Percentiles rank a stretch among this genome's conserved stretches.
Evolutionary conservation across 352 stramenopile genomes (phyloP).

Genomic region (Thalassiosira ordinaria): DNA sequence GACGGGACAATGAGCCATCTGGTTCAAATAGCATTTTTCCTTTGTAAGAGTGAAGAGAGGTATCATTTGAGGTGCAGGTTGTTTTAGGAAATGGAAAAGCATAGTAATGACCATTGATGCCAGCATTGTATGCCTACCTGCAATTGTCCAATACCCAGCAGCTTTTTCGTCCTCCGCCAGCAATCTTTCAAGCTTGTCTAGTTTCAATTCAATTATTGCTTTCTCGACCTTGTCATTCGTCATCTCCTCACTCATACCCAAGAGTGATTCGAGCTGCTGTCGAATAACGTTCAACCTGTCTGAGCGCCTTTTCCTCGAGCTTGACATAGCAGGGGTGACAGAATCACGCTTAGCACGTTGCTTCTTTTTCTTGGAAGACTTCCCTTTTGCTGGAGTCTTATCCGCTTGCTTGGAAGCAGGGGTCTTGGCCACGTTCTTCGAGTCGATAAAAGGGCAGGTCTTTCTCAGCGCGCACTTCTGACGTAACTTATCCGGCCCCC

Average conservation of each 20-base stretch:
- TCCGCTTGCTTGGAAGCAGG: neutral
- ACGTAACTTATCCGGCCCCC: slow-evolving; percentile 18
- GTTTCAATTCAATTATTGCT: slow-evolving; percentile 38
- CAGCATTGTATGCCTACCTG: slow-evolving; percentile 25
- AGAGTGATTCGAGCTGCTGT: slow-evolving; percentile 39
- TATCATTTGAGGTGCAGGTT: neutral
- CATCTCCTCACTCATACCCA: slow-evolving; percentile 12
- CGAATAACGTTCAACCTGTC: slow-evolving; percentile 43
- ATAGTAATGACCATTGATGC: too few relatives aligned
- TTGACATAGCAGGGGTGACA: neutral
- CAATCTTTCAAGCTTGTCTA: slow-evolving; percentile 52
- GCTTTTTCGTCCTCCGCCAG: slow-evolving; percentile 23
- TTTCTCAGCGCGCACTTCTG: slow-evolving; percentile 14
- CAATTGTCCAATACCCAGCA: slow-evolving; percentile 51
- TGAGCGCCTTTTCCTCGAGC: slow-evolving; percentile 35
- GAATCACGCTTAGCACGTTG: slow-evolving; percentile 26
- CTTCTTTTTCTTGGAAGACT: slow-evolving; percentile 26
- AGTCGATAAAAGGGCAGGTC: neutral
- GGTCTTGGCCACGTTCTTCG: neutral
- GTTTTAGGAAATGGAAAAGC: neutral
- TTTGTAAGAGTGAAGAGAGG: slow-evolving; percentile 2
- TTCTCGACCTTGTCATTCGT: slow-evolving; percentile 3
- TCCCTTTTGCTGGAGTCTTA: slow-evolving; percentile 12
- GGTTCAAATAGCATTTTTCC: slow-evolving; percentile 66
- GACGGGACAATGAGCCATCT: slow-evolving; percentile 45